Evolutionary conservation across 192 early-diverging fungal species (phyloP).

Genomic region (Coemansia sp.): DNA sequence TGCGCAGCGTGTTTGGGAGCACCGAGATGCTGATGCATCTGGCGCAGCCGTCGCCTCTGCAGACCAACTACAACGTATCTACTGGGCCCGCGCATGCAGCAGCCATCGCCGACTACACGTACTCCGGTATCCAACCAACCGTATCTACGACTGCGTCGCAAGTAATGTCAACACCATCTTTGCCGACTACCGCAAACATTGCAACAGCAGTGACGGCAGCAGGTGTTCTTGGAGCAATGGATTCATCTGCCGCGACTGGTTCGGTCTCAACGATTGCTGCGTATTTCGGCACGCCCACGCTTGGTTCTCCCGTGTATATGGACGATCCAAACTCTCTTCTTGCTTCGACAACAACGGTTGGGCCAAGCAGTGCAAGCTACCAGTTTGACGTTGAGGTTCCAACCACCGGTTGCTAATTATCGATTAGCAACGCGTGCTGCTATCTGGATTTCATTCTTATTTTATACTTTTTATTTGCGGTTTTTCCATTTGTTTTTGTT

Average conservation of each 20-base stretch:
- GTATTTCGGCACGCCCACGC: constrained; percentile 19
- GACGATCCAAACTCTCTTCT: not conserved
- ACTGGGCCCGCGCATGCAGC: not conserved
- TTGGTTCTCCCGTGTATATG: not conserved
- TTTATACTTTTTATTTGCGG: not conserved
- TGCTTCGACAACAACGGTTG: not conserved
- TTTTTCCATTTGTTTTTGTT: not conserved
- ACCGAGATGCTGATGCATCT: constrained; percentile 42
- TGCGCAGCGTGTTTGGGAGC: constrained; percentile 30
- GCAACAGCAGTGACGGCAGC: not conserved
- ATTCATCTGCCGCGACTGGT: not conserved
- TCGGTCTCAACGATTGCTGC: constrained; percentile 26
- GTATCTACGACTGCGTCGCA: not conserved
- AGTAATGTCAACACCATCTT: constrained; percentile 4
- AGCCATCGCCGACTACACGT: not conserved
- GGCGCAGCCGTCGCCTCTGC: constrained; percentile 41
- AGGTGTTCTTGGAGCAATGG: not conserved
- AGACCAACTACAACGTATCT: constrained; percentile 26
- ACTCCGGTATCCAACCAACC: not conserved
- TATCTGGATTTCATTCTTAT: constrained; percentile 5
- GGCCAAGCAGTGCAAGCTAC: not conserved
- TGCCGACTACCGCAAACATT: not conserved
- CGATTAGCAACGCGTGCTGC: not conserved
- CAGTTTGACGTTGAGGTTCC: constrained; percentile 4
- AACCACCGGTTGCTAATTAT: constrained; percentile 2